phyloP scores from a whole-genome alignment of 2,329 filamentous ascomycete species.

The Aspergillus glaucus region DNA sequence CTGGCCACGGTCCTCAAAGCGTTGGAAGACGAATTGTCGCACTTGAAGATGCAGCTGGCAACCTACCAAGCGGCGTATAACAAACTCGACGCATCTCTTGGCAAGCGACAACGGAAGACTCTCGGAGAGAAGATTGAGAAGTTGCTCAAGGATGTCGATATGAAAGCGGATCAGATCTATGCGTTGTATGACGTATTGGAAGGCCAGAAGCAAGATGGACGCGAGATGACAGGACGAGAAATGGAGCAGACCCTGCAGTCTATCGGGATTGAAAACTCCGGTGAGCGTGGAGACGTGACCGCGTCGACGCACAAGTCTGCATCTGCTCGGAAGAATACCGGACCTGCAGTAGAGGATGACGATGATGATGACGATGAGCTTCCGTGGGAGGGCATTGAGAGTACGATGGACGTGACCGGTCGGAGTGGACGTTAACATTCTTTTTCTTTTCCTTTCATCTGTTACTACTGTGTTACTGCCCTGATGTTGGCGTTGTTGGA shows the following conservation, averaged over 20 bases:
- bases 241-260: constrained; percentile 57
- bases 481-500: not conserved
- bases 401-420: constrained; percentile 34
- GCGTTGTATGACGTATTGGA: constrained; percentile 77
- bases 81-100: constrained; percentile 59
- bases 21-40: constrained; percentile 70
- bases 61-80: constrained; percentile 58
- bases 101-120: constrained; percentile 57
- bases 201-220: constrained; percentile 63
- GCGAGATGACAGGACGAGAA: constrained; percentile 57
- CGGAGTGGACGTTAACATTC: constrained; percentile 12
- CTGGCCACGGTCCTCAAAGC: constrained; percentile 79
- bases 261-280: constrained; percentile 32
- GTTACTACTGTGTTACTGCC: not conserved
- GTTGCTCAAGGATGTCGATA: constrained; percentile 59
- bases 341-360: constrained; percentile 12
- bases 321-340: constrained; percentile 15
- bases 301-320: constrained; percentile 21
- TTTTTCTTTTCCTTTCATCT: not conserved
- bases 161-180: constrained; percentile 75
- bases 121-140: constrained; percentile 57
- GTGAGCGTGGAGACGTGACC: constrained; percentile 18
- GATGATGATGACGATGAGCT: constrained; percentile 35
- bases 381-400: constrained; percentile 41
- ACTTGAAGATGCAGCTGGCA: constrained; percentile 65